Conservation (phyloP, 1,284 basidiomycete genomes). For the Sporisorium exsertum region DNA sequence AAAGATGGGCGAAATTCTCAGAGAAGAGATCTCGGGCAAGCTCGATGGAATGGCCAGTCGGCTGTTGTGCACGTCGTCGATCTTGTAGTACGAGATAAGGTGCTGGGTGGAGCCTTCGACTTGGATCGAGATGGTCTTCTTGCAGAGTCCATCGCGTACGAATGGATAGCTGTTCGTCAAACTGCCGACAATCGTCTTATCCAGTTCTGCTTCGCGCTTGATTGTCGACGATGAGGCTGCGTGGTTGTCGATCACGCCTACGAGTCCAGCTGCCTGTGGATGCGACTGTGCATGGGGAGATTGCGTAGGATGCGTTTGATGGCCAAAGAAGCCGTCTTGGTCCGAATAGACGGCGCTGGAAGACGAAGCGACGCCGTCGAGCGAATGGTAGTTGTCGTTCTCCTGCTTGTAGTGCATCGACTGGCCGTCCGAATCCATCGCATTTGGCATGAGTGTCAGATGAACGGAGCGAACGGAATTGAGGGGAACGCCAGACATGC, state of each 20-base stretch:
- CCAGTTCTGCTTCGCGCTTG: constrained; percentile 47
- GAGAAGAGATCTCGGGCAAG: constrained; percentile 84
- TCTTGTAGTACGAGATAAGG: constrained; percentile 93
- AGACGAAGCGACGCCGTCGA: constrained; percentile 23
- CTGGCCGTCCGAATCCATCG: constrained; percentile 27
- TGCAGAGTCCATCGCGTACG: constrained; percentile 61
- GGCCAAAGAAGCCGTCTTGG: constrained; percentile 25
- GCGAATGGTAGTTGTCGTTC: constrained; percentile 8
- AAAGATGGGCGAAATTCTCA: constrained; percentile 88
- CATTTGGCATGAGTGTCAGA: constrained; percentile 32
- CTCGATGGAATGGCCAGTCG: constrained; percentile 88
- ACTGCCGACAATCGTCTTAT: constrained; percentile 62
- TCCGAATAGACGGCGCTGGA: constrained; percentile 27
- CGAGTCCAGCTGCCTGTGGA: constrained; percentile 44
- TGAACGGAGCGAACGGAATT: constrained; percentile 33
- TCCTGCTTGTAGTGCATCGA: constrained; percentile 30
- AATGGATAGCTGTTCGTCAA: constrained; percentile 63
- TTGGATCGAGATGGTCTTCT: constrained; percentile 89
- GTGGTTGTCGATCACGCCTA: constrained; percentile 23
- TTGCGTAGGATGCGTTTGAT: constrained; percentile 9
- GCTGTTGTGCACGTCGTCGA: constrained; percentile 88
- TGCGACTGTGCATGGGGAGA: constrained; percentile 16
- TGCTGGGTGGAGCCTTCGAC: constrained; percentile 91
- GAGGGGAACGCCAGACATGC: constrained; percentile 16
- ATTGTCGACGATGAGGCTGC: constrained; percentile 10